Evolutionary conservation across 108 stramenopile species (phyloP).

Genomic region (Seminavis robusta): DNA sequence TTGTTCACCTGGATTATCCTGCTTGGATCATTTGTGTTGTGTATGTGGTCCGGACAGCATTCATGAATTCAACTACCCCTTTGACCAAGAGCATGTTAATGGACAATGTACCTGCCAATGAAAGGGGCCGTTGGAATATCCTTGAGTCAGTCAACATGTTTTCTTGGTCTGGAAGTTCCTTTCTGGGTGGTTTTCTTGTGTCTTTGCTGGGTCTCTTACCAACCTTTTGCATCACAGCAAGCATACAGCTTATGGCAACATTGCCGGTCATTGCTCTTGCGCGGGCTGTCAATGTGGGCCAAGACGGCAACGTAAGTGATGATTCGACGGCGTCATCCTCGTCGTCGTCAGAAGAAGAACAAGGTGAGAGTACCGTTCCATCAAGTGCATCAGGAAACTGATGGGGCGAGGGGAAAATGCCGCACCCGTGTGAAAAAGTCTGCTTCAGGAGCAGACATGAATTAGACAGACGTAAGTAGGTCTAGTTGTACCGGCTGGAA

Average conservation of each 20-base stretch:
- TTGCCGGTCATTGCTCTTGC: constrained; percentile 21
- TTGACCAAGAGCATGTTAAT: constrained; percentile 47
- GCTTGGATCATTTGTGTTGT: constrained; percentile 25
- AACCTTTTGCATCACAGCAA: constrained; percentile 41
- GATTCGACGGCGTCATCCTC: no score
- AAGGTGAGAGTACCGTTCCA: no score
- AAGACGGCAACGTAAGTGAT: no score
- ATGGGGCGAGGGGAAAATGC: no score
- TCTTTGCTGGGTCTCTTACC: constrained; percentile 24
- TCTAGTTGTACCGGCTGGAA: no score
- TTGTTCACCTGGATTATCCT: constrained; percentile 2
- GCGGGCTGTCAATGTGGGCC: no score
- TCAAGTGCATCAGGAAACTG: no score
- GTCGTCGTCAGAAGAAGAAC: no score
- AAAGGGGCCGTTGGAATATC: constrained; percentile 49
- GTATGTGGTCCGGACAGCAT: constrained; percentile 35
- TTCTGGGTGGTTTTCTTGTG: constrained; percentile 41
- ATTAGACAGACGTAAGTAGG: no score
- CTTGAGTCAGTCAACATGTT: constrained; percentile 55
- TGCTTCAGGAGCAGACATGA: no score
- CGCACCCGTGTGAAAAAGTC: no score
- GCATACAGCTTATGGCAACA: constrained; percentile 33
- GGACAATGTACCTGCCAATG: constrained; percentile 38
- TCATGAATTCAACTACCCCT: constrained; percentile 47
- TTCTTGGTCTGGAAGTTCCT: constrained; percentile 36